Evolutionary conservation across 108 stramenopile species (phyloP).

Genomic region (Poteriospumella lacustris): DNA sequence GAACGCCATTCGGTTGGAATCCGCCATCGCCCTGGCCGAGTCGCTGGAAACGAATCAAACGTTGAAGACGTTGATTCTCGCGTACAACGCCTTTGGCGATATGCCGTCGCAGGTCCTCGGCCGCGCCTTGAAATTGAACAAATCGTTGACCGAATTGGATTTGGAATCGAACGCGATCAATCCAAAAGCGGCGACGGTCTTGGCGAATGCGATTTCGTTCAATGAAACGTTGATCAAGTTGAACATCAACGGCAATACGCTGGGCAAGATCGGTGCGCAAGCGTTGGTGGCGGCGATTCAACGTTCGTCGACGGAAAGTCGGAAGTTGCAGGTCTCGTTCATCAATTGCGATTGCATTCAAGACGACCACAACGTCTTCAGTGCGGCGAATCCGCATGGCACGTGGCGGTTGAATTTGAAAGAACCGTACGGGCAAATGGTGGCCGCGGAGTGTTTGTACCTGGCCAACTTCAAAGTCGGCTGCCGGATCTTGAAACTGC

Average conservation of each 20-base stretch:
- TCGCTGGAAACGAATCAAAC: constrained; percentile 25
- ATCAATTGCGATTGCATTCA: constrained; percentile 18
- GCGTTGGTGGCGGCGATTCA: constrained; percentile 26
- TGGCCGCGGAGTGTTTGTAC: constrained; percentile 20
- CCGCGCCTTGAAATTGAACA: constrained; percentile 10
- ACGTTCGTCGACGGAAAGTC: background rate
- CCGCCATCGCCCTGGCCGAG: constrained; percentile 27
- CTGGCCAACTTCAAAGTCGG: constrained; percentile 27
- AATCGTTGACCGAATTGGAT: constrained; percentile 15
- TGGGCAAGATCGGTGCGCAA: constrained; percentile 21
- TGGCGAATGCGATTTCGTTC: constrained; percentile 19
- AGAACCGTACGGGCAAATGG: constrained; percentile 31
- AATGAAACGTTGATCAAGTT: constrained; percentile 12
- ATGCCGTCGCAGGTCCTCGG: constrained; percentile 2
- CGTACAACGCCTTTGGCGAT: constrained; percentile 32
- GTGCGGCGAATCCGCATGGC: constrained; percentile 25
- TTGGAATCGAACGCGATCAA: constrained; percentile 16
- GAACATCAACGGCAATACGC: constrained; percentile 14
- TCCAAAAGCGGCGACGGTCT: constrained; percentile 20
- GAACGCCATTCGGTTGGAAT: constrained; percentile 33
- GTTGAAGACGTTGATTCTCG: constrained; percentile 11
- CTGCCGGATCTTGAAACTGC: background rate
- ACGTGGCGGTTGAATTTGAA: background rate
- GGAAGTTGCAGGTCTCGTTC: constrained; percentile 3
- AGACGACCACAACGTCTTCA: constrained; percentile 4